Percentiles rank a stretch among this genome's conserved stretches.
These are phyloP conservation scores for Xylaria nigripes DNA, from an alignment of 495 filamentous ascomycete species.

Conservation along the genomic window DNA sequence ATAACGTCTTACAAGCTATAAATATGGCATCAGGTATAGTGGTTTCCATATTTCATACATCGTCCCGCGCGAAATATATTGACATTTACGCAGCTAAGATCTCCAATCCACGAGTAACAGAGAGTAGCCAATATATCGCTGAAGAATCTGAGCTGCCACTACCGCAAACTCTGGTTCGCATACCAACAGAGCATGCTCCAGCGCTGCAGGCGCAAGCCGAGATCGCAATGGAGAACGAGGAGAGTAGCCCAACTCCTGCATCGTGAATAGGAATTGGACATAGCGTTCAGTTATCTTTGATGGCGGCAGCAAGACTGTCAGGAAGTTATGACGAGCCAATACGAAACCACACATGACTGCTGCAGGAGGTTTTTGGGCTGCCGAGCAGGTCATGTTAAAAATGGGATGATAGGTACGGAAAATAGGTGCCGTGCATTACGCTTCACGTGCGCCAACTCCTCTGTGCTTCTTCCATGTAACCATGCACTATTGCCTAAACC, in stretches of 20 bases:
- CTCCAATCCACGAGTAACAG: constrained; percentile 41
- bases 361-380: neutral
- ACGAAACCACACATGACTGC: neutral
- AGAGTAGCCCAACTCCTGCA: constrained; percentile 10
- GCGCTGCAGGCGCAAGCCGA: constrained; percentile 46
- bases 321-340: neutral
- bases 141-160: constrained; percentile 44
- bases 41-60: neutral
- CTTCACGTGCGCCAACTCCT: neutral
- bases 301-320: neutral
- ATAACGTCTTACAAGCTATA: constrained; percentile 87
- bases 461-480: neutral
- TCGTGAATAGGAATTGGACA: constrained; percentile 8
- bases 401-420: neutral
- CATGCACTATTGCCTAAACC: neutral
- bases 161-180: constrained; percentile 73
- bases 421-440: neutral
- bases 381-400: neutral
- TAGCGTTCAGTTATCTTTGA: neutral
- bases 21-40: constrained; percentile 87
- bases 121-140: constrained; percentile 27
- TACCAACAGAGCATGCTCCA: constrained; percentile 61
- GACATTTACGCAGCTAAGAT: constrained; percentile 44
- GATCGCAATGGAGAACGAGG: constrained; percentile 31
- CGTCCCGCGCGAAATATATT: neutral